phyloP scores from a whole-genome alignment of 768 basidiomycete species.

The Auricularia heimuer region DNA sequence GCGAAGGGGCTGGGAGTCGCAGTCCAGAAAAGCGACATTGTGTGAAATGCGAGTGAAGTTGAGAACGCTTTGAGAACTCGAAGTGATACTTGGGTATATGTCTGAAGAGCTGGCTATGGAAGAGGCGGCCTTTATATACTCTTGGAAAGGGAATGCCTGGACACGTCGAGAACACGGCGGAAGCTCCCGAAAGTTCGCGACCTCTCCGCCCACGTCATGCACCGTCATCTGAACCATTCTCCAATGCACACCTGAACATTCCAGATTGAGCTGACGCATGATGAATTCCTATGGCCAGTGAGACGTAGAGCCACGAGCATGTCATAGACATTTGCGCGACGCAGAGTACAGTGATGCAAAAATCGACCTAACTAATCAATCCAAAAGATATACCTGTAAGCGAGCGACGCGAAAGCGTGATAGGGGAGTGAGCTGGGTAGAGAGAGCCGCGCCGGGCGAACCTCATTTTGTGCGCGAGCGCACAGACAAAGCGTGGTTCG shows the following conservation, averaged over 20 bases:
- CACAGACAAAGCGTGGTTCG: background rate
- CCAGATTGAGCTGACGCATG: too few relatives aligned
- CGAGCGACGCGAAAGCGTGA: background rate
- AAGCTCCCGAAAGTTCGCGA: background rate
- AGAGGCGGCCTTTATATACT: background rate
- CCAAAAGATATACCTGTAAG: background rate
- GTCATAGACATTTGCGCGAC: background rate
- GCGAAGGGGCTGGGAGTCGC: constrained; percentile 17
- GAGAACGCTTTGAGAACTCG: background rate
- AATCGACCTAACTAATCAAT: background rate
- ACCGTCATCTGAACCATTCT: too few relatives aligned
- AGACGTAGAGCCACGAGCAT: background rate
- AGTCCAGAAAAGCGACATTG: background rate
- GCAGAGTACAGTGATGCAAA: background rate
- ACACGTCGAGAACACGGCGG: too few relatives aligned
- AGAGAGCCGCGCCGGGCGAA: background rate
- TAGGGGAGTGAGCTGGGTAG: background rate
- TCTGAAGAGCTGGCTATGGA: background rate
- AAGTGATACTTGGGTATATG: background rate
- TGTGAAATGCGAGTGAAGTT: background rate
- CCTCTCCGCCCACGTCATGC: too few relatives aligned
- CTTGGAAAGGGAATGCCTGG: too few relatives aligned
- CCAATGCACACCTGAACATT: too few relatives aligned
- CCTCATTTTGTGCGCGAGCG: background rate
- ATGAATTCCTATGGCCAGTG: too few relatives aligned